Evolutionary conservation across 441 rosid genomes (phyloP), one percentile per base, ranked within the genome.

Genomic region (Capsella rubella): DNA sequence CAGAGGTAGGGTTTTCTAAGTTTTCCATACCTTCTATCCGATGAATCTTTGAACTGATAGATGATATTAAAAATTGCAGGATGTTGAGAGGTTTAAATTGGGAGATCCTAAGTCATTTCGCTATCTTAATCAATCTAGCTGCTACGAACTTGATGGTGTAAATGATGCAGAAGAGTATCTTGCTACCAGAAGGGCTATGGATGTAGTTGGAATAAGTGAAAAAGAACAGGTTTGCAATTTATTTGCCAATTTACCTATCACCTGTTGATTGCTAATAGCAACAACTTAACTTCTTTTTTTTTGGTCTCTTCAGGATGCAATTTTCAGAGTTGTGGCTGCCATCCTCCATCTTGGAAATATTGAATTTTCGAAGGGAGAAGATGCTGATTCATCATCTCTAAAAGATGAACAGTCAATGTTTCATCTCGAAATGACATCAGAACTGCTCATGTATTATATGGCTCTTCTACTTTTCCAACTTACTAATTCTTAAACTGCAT

Each of bases 301-400:
- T 66, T 15, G 11, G n/a, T 59, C 78, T 34, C 59, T 60, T 64
- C 81, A 91, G 96, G 93, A 90, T 55, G 94, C 97, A 54, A 89
- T 93, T 79, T 93, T 93, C 75, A 85, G 95, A 63, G 79, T 87
- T 50, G 95, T 93, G 65, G 98, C 98, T 45, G 95, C 95, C 28
- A 94, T 94, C 74, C 98, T 94, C 74, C 98, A 94, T 80, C 95
- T 94, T 49, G 97, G 98, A 39, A 94, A 94, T 62, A 82, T 94
- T 64, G 86, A 84, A 70, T 94, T 94, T 83, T 77, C 82, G 12
- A 87, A 77, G 76, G 93, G 81, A 55, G 93, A 84, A 62, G 97
- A 91, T 29, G 80, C 69, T 69, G 94, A 93, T 78, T 84, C 95
- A 31, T 84, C 98, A 11, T 83, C 79, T n/a, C 57, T 93, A 67